Base-by-base conservation (phyloP, 768 basidiomycete genomes). In the Hirschioporus abietinus region DNA sequence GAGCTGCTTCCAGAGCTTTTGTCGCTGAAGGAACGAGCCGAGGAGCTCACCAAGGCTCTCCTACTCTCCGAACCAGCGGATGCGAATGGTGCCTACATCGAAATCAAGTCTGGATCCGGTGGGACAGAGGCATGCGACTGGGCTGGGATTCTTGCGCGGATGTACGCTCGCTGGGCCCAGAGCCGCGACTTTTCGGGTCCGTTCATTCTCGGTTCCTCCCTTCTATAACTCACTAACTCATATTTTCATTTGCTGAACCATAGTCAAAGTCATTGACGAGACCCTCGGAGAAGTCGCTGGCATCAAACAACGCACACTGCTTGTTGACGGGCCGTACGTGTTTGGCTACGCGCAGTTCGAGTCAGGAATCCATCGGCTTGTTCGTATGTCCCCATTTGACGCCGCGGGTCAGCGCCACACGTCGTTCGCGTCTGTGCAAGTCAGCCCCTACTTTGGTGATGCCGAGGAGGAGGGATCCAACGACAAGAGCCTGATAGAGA, bases 101-200 rank as follows among this genome's bases (percentile, higher is more conserved):
- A 61, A 25, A 61, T 61, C 24, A 61, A 61, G 30, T 25, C 60
- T 25, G 60, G 60, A 25, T 61, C 60, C 9, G 60, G 60, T 18
- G 60, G 60, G 15, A 61, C 60, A 23, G 60, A 61, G 30, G 60
- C 60, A 12, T 61, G 60, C 30, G 60, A 61, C 60, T 61, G 60
- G 60, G 60, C 60, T 15, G 60, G 60, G 4, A 61, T 61, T 25
- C 60, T 61, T 34, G 30, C 60, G 24, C 24, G 60, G 17, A 61
- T 61, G 60, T 61, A 61, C 60, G 24, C 30, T 15, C 30, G 60
- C 24, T 61, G 60, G 60, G 60, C 60, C 23, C 60, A 61, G 20
- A 25, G 25, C 18, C 24, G 18, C 23, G 60, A 34, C 9, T 61
- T 61, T 15, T 61, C 60, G 24, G 60, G 60, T 61, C 24, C 23